Percentiles rank a stretch among this genome's conserved stretches.
These are phyloP conservation scores for Dioscorea alata DNA, from an alignment of 106 monocot species.

Conservation along the genomic window DNA sequence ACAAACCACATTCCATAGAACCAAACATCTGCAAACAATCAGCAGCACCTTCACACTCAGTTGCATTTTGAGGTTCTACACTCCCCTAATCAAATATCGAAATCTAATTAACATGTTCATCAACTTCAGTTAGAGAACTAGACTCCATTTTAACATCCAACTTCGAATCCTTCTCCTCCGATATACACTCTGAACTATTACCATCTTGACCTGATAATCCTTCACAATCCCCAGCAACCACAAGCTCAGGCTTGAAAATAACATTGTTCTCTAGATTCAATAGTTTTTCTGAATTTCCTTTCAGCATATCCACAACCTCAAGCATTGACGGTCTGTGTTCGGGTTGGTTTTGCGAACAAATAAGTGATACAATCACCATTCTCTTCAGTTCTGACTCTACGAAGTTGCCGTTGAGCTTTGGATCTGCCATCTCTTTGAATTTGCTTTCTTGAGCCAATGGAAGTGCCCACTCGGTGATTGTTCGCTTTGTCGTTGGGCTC, in stretches of 20 bases:
- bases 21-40: too few relatives aligned
- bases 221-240: background rate
- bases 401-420: conserved; percentile 26
- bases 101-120: background rate
- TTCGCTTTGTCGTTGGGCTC: conserved; percentile 1
- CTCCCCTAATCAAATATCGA: too few relatives aligned
- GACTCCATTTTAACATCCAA: background rate
- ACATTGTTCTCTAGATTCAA: conserved; percentile 23
- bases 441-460: conserved; percentile 22
- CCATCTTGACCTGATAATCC: conserved; percentile 6
- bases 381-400: conserved; percentile 32
- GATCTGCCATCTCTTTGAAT: conserved; percentile 26
- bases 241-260: conserved; percentile 11
- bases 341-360: conserved; percentile 20
- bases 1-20: too few relatives aligned
- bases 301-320: conserved; percentile 26
- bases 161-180: conserved; percentile 6
- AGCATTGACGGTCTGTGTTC: conserved; percentile 30
- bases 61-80: too few relatives aligned
- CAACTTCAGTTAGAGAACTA: conserved; percentile 11
- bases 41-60: too few relatives aligned
- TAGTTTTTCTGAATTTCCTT: conserved; percentile 26
- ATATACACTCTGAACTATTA: conserved; percentile 9
- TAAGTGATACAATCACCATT: conserved; percentile 29
- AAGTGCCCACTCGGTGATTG: conserved; percentile 34